phyloP scores from a whole-genome alignment of 768 basidiomycete genomes.

The Clavulina sp. region DNA sequence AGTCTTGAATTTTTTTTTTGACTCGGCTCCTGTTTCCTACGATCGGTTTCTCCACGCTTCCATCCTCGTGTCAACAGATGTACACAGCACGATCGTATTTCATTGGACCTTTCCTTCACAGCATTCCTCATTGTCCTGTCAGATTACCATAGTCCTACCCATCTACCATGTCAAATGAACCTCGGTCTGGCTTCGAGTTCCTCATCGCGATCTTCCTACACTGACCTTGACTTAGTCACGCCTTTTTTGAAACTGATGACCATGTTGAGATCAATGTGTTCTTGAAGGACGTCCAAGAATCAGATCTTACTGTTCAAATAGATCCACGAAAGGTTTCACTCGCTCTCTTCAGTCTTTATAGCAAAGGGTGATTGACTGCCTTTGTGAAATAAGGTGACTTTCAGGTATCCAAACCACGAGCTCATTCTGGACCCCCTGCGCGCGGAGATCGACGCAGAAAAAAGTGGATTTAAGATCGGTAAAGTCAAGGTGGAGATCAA shows the following conservation, averaged over 20 bases:
- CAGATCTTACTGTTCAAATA: conserved; percentile 41
- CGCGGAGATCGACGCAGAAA: conserved; percentile 53
- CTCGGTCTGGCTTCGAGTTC: too few relatives aligned
- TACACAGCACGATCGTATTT: too few relatives aligned
- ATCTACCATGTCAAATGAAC: too few relatives aligned
- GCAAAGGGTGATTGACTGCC: background rate
- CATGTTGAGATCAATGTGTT: conserved; percentile 56
- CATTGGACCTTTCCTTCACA: too few relatives aligned
- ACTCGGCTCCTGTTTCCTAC: too few relatives aligned
- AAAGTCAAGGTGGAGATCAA: conserved; percentile 81
- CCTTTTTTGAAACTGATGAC: conserved; percentile 80
- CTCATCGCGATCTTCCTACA: too few relatives aligned
- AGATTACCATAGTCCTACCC: too few relatives aligned
- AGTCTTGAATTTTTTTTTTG: too few relatives aligned
- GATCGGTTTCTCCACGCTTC: too few relatives aligned
- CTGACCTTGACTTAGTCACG: too few relatives aligned
- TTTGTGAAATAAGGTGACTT: conserved; percentile 2
- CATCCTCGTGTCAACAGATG: too few relatives aligned
- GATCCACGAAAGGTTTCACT: conserved; percentile 27
- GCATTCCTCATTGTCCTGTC: too few relatives aligned
- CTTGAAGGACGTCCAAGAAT: conserved; percentile 56
- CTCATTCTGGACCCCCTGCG: conserved; percentile 64
- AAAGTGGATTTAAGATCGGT: conserved; percentile 48
- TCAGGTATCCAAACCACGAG: conserved; percentile 41
- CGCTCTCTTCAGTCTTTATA: background rate